These are phyloP conservation scores for Stromatinia cepivora DNA, from an alignment of 2,329 filamentous ascomycete species.

Conservation along the genomic window DNA sequence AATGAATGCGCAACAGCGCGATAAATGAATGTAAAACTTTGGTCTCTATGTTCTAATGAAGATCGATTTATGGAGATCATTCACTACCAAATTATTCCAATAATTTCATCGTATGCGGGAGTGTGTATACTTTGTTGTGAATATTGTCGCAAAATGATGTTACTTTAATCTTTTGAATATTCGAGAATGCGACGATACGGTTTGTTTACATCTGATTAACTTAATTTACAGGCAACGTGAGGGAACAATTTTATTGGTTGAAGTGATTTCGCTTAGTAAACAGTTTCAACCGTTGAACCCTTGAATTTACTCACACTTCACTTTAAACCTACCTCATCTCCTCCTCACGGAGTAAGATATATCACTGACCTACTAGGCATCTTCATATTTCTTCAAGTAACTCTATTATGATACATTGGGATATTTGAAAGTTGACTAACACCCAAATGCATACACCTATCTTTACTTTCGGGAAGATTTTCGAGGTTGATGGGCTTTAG, in stretches of 20 bases:
- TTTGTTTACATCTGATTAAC: constrained; percentile 22
- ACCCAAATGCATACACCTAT: too few species aligned
- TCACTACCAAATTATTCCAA: neutral
- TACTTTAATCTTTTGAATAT: neutral
- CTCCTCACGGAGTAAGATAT: neutral
- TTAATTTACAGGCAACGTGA: neutral
- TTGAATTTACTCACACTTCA: neutral
- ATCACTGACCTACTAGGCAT: neutral
- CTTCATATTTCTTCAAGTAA: too few species aligned
- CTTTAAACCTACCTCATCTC: too few species aligned
- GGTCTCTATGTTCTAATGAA: constrained; percentile 13
- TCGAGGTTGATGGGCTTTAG: too few species aligned
- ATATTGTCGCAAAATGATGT: constrained; percentile 25
- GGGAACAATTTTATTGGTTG: neutral
- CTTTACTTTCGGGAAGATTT: too few species aligned
- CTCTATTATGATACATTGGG: too few species aligned
- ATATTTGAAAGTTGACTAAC: too few species aligned
- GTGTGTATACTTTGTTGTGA: constrained; percentile 11
- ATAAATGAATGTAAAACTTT: neutral
- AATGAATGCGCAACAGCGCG: constrained; percentile 13
- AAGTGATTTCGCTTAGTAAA: neutral
- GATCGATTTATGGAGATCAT: constrained; percentile 21
- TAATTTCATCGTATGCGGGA: constrained; percentile 8
- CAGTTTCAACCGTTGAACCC: neutral
- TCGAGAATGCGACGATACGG: constrained; percentile 20